Percentiles rank a stretch among this genome's conserved stretches.
These are phyloP conservation scores for Hansenula sp. DNA, from an alignment of 1,139 yeast species.

Conservation along the genomic window DNA sequence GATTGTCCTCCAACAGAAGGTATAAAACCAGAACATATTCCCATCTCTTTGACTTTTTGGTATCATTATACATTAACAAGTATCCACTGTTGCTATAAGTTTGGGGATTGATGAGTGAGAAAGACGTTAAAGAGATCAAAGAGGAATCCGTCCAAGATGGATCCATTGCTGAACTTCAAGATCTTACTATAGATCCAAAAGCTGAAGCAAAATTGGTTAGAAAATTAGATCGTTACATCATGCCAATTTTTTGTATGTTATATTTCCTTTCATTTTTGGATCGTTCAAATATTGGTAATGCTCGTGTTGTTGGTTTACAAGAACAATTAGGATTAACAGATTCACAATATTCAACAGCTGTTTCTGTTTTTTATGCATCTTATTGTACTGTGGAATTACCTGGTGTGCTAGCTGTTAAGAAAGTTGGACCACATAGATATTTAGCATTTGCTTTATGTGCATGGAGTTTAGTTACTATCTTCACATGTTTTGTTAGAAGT, in stretches of 20 bases:
- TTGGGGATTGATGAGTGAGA: too few species aligned
- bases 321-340: conserved; percentile 36
- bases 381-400: conserved; percentile 23
- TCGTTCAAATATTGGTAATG: conserved; percentile 42
- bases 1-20: too few species aligned
- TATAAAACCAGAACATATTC: too few species aligned
- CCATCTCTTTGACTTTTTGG: too few species aligned
- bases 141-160: neutral
- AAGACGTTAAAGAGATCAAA: neutral
- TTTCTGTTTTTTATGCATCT: conserved; percentile 42
- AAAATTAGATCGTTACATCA: conserved; percentile 37
- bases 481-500: conserved; percentile 32
- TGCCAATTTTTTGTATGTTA: conserved; percentile 40
- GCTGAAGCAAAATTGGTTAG: conserved; percentile 30
- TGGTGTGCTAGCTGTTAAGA: conserved; percentile 19
- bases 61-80: too few species aligned
- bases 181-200: conserved; percentile 12
- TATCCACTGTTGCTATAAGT: too few species aligned
- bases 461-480: conserved; percentile 43
- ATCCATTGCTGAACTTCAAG: conserved; percentile 1
- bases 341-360: conserved; percentile 36
- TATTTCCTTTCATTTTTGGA: conserved; percentile 43
- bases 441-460: conserved; percentile 32
- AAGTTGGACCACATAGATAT: conserved; percentile 38
- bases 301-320: conserved; percentile 41